phyloP scores from a whole-genome alignment of 345 rosid species.

The Populus alba region DNA sequence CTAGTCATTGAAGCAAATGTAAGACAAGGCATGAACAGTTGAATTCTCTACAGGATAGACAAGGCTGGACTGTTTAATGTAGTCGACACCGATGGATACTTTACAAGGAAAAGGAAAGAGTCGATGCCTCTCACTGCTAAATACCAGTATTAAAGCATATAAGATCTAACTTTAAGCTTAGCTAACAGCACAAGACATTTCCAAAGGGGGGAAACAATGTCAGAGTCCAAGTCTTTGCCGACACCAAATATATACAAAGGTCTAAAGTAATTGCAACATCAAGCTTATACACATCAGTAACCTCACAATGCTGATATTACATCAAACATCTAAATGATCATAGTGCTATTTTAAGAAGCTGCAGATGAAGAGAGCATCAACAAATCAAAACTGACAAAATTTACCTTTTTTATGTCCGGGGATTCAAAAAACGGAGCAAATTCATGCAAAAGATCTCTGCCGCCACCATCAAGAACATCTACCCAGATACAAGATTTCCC shows the following conservation, averaged over 20 bases:
- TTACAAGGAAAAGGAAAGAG: not conserved
- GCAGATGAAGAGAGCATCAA: not conserved
- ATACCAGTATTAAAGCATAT: not conserved
- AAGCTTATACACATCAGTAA: not conserved
- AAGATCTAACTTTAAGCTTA: not conserved
- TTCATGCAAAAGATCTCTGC: constrained; percentile 53
- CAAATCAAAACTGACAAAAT: not conserved
- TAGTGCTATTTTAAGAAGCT: not conserved
- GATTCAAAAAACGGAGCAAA: constrained; percentile 77
- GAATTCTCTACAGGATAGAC: not conserved
- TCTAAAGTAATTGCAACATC: not conserved
- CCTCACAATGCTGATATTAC: not conserved
- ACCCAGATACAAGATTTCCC: constrained; percentile 95
- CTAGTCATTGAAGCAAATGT: not conserved
- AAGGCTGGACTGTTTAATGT: not conserved
- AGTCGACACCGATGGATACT: not conserved
- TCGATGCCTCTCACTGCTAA: not conserved
- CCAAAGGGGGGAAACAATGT: not conserved
- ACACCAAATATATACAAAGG: not conserved
- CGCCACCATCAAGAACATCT: constrained; percentile 88
- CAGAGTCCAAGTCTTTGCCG: not conserved
- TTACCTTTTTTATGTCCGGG: constrained; percentile 65
- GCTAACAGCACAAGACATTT: not conserved
- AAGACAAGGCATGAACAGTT: not conserved
- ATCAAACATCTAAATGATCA: not conserved